Conservation (phyloP, 2,329 filamentous ascomycete species). For the Alternaria angustiovoidea region DNA sequence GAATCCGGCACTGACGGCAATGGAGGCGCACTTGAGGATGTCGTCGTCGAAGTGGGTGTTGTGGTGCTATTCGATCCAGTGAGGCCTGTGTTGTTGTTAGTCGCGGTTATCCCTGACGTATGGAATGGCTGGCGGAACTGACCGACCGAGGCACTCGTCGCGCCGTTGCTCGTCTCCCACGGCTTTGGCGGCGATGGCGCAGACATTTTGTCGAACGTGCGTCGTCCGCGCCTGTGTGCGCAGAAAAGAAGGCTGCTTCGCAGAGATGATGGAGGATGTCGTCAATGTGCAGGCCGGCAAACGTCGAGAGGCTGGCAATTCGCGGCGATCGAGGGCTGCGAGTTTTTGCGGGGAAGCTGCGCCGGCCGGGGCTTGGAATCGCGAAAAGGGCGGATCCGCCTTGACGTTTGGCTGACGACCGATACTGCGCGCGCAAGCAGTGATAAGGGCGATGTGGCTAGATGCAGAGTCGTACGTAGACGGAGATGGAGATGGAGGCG, state of each 20-base stretch:
- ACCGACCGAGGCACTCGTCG: conserved; percentile 52
- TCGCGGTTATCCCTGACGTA: conserved; percentile 23
- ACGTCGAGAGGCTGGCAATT: conserved; percentile 14
- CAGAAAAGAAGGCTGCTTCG: not conserved
- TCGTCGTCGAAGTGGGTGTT: conserved; percentile 54
- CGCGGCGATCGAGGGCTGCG: conserved; percentile 13
- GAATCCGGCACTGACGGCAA: conserved; percentile 83
- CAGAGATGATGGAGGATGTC: conserved; percentile 17
- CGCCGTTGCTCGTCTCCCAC: conserved; percentile 84
- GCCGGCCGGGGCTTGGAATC: conserved; percentile 7
- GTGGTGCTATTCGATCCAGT: conserved; percentile 49
- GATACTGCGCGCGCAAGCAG: conserved; percentile 6
- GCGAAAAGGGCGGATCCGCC: conserved; percentile 23
- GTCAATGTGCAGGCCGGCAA: conserved; percentile 15
- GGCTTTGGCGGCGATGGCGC: conserved; percentile 89
- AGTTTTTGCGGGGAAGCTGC: conserved; percentile 20
- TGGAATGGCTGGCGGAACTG: conserved; percentile 27
- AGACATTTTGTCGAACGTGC: conserved; percentile 57
- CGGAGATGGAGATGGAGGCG: not conserved
- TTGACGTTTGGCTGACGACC: not conserved
- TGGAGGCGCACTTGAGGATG: conserved; percentile 64
- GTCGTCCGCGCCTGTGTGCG: conserved; percentile 36
- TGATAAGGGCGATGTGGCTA: not conserved
- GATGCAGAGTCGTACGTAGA: not conserved
- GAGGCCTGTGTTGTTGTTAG: conserved; percentile 44